phyloP scores from a whole-genome alignment of 257 asterid species.

The Jaltomata sinuosa region DNA sequence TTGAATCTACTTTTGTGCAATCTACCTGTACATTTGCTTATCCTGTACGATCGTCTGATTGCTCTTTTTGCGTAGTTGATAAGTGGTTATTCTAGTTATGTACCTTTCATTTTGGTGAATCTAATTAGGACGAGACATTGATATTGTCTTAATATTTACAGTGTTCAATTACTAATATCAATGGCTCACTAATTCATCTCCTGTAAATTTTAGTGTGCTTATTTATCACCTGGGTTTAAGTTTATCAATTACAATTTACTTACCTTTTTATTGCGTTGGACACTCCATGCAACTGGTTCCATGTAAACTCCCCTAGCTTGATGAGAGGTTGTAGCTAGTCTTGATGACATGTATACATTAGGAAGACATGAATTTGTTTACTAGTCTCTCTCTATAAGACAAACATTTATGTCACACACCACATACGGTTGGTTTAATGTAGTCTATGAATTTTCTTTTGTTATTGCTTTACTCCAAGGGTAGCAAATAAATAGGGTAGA shows the following conservation, averaged over 20 bases:
- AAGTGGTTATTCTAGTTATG: background rate
- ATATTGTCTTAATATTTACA: background rate
- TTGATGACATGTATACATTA: too few relatives aligned
- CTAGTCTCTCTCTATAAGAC: background rate
- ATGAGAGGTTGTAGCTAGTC: background rate
- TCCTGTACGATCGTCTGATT: background rate
- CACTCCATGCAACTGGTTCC: background rate
- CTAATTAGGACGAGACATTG: background rate
- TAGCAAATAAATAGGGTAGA: background rate
- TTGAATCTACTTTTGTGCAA: conserved; percentile 14
- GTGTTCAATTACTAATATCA: background rate
- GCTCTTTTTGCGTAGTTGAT: background rate
- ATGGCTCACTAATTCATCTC: background rate
- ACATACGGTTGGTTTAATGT: background rate
- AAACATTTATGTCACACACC: background rate
- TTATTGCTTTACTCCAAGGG: background rate
- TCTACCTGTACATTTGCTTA: background rate
- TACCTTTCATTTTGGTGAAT: background rate
- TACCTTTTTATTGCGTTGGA: background rate
- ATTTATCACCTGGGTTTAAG: background rate
- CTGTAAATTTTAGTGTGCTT: background rate
- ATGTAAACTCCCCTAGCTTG: background rate
- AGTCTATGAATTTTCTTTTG: background rate
- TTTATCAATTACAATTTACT: background rate
- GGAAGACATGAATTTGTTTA: background rate